phyloP scores from a whole-genome alignment of 306 rosid species.

The Rosa persica region DNA sequence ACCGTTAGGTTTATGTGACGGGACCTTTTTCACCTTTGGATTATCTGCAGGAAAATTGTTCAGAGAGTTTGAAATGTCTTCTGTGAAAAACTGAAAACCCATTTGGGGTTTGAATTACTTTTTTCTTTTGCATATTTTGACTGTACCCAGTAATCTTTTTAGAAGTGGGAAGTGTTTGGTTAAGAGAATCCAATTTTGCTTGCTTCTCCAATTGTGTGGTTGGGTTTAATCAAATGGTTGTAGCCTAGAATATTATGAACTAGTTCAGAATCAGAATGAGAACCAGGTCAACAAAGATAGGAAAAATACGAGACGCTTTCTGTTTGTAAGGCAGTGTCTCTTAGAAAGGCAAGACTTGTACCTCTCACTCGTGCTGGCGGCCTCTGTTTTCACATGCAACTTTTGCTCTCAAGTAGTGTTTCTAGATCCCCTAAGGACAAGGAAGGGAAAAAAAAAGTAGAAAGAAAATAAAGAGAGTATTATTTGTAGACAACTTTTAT shows the following conservation, averaged over 20 bases:
- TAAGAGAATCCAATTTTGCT: neutral
- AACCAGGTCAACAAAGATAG: constrained; percentile 16
- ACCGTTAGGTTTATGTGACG: neutral
- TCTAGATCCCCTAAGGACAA: neutral
- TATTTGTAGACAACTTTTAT: neutral
- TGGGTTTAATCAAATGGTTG: constrained; percentile 11
- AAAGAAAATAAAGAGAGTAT: too few species aligned
- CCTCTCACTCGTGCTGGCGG: neutral
- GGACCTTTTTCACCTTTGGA: neutral
- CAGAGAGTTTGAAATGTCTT: neutral
- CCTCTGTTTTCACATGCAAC: constrained; percentile 13
- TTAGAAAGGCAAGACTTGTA: neutral
- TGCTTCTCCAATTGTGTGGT: neutral
- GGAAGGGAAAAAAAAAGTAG: neutral
- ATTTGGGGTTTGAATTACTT: neutral
- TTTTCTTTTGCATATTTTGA: neutral
- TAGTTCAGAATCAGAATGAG: neutral
- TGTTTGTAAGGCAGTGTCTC: neutral
- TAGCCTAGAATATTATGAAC: neutral
- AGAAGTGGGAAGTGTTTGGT: neutral
- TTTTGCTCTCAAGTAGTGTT: neutral
- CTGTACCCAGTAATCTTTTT: neutral
- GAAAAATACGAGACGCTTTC: neutral
- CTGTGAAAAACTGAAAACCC: neutral
- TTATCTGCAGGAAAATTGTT: neutral